Evolutionary conservation across 805 yeast genomes (phyloP), one percentile per base, ranked within the genome.

Genomic region (Candida ficus): DNA sequence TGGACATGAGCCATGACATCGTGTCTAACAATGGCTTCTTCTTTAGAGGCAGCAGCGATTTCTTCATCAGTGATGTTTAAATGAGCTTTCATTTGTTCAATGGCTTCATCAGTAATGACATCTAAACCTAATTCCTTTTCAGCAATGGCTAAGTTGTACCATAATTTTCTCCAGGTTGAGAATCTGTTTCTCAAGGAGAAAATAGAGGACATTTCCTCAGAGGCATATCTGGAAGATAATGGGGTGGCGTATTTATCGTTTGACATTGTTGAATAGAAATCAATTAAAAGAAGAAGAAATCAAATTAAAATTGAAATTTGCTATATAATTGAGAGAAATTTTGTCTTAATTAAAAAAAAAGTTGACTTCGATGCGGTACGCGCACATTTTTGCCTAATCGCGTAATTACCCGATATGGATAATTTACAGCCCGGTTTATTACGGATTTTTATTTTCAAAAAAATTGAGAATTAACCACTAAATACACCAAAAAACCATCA

Each of bases 1-100:
- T 93, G 99, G 42, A 93, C 99, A 56, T 93, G 99, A 42, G 98
- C 96, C 99, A 93, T 93, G 54, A 93, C 99, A 62, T 93, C 99
- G 66, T 93, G 99, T 71, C 99, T 85, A 43, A 93, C 98, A 63
- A 84, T 89, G 39, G 98, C 96, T 67, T 93, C 99, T 68, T 93
- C 97, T 52, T 76, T 78, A 43, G 90, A 70, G 33, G 99, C 98
- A 43, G 72, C 84, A 43, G 73, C 88, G 49, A 93, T 88, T 59
- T 95, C 98, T 53, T 86, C 95, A 62, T 91, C 97, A 8, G 96
- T 81, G 67, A 93, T 89, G 37, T 65, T 75, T 56, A 91, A 70
- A 64, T 93, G 83, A 18, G 70, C 61, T 48, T 75, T 67, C 88
- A 93, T 83, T 71, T 93, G 86, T 59, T 75, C 83, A 51, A 93